A percentile compares a stretch with the other conserved stretches of the same genome.
Evolutionary conservation across 768 basidiomycete genomes (phyloP).

Genomic region (Crucibulum laeve): DNA sequence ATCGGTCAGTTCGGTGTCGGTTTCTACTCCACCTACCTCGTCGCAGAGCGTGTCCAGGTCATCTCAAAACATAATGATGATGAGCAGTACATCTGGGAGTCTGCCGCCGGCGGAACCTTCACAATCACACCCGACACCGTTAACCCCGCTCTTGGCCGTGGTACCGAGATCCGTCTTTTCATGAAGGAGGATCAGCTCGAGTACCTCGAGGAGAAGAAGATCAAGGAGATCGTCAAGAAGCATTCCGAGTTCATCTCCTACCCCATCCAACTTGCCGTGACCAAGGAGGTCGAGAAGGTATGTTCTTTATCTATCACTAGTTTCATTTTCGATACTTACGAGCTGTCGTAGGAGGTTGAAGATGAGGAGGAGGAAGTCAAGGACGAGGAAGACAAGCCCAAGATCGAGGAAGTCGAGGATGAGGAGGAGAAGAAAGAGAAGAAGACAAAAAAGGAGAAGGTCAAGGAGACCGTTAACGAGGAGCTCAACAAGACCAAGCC

Average conservation of each 20-base stretch:
- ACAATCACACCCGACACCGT: conserved; percentile 93
- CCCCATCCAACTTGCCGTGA: conserved; percentile 97
- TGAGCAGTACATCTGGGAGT: conserved; percentile 99
- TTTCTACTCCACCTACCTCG: conserved; percentile 99
- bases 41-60: conserved; percentile 97
- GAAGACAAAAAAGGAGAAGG: conserved; percentile 94
- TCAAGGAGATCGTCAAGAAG: conserved; percentile 99
- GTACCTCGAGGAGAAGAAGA: conserved; percentile 98
- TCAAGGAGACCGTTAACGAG: conserved; percentile 82
- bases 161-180: conserved; percentile 87
- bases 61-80: conserved; percentile 99
- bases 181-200: conserved; percentile 99
- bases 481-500: conserved; percentile 99
- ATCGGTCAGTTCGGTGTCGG: conserved; percentile 99
- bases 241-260: conserved; percentile 99
- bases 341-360: conserved; percentile 67
- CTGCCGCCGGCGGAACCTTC: conserved; percentile 98
- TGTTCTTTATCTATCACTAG: conserved; percentile 14
- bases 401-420: conserved; percentile 82
- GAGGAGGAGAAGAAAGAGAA: conserved; percentile 86
- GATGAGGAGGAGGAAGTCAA: conserved; percentile 79
- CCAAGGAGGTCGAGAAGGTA: conserved; percentile 99
- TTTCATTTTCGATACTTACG: conserved; percentile 5
- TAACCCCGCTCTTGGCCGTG: conserved; percentile 89
- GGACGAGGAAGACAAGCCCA: conserved; percentile 67